Conservation (phyloP, 139 green algal genomes). For the Spirogloea muscicola region DNA sequence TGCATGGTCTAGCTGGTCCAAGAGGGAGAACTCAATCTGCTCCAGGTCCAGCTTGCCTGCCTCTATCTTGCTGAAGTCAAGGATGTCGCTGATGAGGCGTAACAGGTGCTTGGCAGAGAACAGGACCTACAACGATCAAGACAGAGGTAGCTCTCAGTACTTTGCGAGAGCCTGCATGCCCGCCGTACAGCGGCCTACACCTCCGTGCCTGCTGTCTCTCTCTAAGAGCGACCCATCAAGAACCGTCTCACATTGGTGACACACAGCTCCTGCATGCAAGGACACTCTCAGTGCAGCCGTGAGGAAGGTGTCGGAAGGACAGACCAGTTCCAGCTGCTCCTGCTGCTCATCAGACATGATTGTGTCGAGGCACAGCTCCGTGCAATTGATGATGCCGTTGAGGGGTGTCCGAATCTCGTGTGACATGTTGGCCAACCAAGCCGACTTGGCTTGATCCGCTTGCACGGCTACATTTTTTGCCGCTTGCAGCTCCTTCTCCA, state of each 20-base stretch:
- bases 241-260: too few relatives aligned
- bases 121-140: constrained; percentile 13
- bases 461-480: constrained; percentile 18
- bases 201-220: too few relatives aligned
- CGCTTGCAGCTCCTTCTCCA: constrained; percentile 11
- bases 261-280: too few relatives aligned
- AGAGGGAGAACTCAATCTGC: constrained; percentile 34
- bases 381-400: constrained; percentile 41
- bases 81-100: constrained; percentile 33
- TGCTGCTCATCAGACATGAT: constrained; percentile 17
- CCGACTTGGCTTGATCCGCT: constrained; percentile 20
- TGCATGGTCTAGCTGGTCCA: constrained; percentile 24
- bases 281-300: too few relatives aligned
- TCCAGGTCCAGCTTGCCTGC: constrained; percentile 33
- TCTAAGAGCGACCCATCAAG: too few relatives aligned
- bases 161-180: too few relatives aligned
- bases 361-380: constrained; percentile 31
- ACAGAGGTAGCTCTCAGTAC: too few relatives aligned
- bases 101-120: constrained; percentile 40
- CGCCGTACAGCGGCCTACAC: too few relatives aligned
- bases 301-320: too few relatives aligned
- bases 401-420: constrained; percentile 34
- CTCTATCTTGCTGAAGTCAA: constrained; percentile 42
- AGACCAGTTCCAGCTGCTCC: constrained; percentile 33
- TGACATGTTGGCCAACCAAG: constrained; percentile 31